Conservation (phyloP, 306 rosid species). For the Vigna nakashimae region DNA sequence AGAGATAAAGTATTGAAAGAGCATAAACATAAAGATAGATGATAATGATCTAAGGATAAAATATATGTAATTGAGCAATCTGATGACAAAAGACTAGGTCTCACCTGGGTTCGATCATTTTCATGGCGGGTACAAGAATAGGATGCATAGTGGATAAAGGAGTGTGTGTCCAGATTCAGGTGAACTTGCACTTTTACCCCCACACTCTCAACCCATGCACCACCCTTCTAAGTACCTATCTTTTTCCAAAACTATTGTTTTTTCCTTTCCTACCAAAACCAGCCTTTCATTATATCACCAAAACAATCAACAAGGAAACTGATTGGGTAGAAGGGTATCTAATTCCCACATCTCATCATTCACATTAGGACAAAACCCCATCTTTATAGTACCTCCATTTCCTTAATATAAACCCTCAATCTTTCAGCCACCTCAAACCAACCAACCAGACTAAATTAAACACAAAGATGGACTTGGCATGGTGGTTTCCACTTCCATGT, state of each 20-base stretch:
- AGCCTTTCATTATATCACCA: conserved; percentile 16
- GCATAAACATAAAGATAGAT: conserved; percentile 35
- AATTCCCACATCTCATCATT: conserved; percentile 61
- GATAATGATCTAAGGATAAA: conserved; percentile 22
- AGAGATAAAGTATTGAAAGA: conserved; percentile 17
- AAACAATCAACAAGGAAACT: conserved; percentile 19
- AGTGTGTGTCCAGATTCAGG: conserved; percentile 27
- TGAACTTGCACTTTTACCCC: conserved; percentile 34
- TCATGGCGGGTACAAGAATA: neutral
- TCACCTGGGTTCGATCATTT: neutral
- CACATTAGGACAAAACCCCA: conserved; percentile 55
- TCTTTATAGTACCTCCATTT: conserved; percentile 29
- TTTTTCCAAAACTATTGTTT: conserved; percentile 33
- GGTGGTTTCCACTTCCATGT: conserved; percentile 28
- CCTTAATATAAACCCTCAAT: conserved; percentile 23
- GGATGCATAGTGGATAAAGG: conserved; percentile 37
- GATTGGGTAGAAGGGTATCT: conserved; percentile 40
- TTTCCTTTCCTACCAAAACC: neutral
- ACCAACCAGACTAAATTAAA: neutral
- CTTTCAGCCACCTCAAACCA: neutral
- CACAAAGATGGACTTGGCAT: conserved; percentile 41
- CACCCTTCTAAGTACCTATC: neutral
- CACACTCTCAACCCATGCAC: conserved; percentile 35
- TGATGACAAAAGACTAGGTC: neutral
- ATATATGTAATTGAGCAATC: neutral